Base-by-base conservation (phyloP, 1,139 yeast species). In the Kodamaea sp. region DNA sequence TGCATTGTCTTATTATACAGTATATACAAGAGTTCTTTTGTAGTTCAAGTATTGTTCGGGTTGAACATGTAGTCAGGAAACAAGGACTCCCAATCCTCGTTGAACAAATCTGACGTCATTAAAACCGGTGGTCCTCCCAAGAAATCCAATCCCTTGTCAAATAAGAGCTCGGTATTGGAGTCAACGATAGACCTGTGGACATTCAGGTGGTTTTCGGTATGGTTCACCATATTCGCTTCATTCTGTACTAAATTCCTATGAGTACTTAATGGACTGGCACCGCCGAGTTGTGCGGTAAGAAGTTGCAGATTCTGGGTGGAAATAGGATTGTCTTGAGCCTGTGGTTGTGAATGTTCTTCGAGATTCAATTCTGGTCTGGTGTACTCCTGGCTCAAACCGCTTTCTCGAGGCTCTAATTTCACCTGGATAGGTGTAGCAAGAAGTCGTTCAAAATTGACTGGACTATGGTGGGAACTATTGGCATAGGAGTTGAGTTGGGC, bases 121-220 rank as follows among this genome's bases (percentile, higher is more conserved):
- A 72, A 63, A 13, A 73, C 71, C 4, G 78, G 78, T 1, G 78
- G 78, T 3, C 78, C 78, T 10, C 78, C 78, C 43, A 72, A 64
- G 46, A 70, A 68, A 28, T 66, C 73, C 25, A 66, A 45, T 35
- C 54, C 56, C 22, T 63, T 66, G 29, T 47, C 53, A 15, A 37
- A 41, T 5, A 57, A 40, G 15, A 57, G 45, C 14, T 57, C 58
- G 8, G 56, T 46, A 32, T 51, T 53, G 13, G 55, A 29, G 15
- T 53, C 55, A 9, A 40, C 51, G 11, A 51, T 39, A 7, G 49
- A 39, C 26, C 35, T 43, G 6, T 6, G 21, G 6, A 9, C 21
- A 7, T 18, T 6, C 6, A 9, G 9, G 9, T 18, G 21, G 6
- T 18, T 6, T 7, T 18, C 9, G 9, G 21, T 18, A 9, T 7